phyloP scores from a whole-genome alignment of 176 grass and related monocot species.

The Juncus inflexus region DNA sequence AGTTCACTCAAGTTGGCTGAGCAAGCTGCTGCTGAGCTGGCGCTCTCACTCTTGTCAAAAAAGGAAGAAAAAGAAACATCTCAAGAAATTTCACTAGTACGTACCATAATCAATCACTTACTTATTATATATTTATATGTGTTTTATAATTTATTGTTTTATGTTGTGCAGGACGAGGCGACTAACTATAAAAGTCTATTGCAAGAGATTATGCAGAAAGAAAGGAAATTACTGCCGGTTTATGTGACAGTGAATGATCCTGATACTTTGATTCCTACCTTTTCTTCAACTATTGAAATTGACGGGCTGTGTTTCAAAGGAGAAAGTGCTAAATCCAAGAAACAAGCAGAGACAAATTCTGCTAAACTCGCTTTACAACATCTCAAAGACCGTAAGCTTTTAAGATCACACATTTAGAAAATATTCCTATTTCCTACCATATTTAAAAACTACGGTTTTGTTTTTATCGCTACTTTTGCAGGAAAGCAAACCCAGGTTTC shows the following conservation, averaged over 20 bases:
- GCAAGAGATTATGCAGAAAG: slow-evolving; percentile 67
- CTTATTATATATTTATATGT: slow-evolving; percentile 12
- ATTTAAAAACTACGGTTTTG: no score
- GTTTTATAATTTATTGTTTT: slow-evolving; percentile 26
- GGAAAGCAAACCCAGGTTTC: slow-evolving; percentile 18
- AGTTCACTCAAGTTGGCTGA: slow-evolving; percentile 59
- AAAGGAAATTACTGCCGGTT: slow-evolving; percentile 40
- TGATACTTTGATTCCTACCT: slow-evolving; percentile 19
- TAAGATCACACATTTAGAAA: no score
- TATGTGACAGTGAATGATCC: slow-evolving; percentile 36
- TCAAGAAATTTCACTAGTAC: slow-evolving; percentile 31
- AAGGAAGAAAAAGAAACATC: slow-evolving; percentile 38
- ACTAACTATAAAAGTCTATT: slow-evolving; percentile 44
- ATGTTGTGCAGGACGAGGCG: slow-evolving; percentile 34
- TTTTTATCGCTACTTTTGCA: slow-evolving; percentile 9
- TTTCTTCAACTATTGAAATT: slow-evolving; percentile 53
- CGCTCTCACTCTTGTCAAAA: slow-evolving; percentile 53
- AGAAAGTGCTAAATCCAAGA: slow-evolving; percentile 52
- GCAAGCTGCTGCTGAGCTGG: slow-evolving; percentile 57
- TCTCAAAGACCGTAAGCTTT: slow-evolving; percentile 47
- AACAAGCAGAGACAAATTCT: slow-evolving; percentile 61
- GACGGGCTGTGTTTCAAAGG: slow-evolving; percentile 45
- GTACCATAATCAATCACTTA: slow-evolving; percentile 13
- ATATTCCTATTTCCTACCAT: no score
- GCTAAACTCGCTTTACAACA: slow-evolving; percentile 53